phyloP scores from a whole-genome alignment of 148 eudicot genomes.

The Fagopyrum homotropicum region DNA sequence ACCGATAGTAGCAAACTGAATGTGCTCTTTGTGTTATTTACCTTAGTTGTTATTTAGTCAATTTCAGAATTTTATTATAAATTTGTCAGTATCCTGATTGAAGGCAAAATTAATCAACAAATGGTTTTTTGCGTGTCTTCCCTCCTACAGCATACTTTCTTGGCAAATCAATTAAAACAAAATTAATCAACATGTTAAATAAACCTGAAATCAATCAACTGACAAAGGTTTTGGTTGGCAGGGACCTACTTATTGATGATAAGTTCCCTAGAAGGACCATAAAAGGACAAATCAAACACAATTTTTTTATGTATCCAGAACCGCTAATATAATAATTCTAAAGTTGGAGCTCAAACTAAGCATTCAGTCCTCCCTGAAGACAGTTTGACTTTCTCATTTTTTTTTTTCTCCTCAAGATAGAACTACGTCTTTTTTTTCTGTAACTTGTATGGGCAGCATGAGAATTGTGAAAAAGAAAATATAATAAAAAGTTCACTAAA shows the following conservation, averaged over 20 bases:
- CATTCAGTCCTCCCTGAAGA: not conserved
- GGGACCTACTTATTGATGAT: too few relatives aligned
- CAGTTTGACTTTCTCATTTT: not conserved
- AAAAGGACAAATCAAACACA: too few relatives aligned
- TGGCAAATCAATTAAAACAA: not conserved
- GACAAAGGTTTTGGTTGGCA: not conserved
- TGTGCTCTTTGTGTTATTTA: not conserved
- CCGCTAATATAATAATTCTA: not conserved
- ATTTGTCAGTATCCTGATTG: not conserved
- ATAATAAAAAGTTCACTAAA: not conserved
- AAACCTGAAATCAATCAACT: not conserved
- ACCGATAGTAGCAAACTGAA: not conserved
- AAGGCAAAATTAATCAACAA: not conserved
- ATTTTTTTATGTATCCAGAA: not conserved
- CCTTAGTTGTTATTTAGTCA: not conserved
- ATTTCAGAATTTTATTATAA: not conserved
- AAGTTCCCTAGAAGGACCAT: too few relatives aligned
- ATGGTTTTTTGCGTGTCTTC: not conserved
- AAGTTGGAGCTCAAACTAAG: not conserved
- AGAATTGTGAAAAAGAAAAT: not conserved
- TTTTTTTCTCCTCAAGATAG: conserved; percentile 7
- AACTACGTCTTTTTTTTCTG: not conserved
- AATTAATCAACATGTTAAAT: not conserved
- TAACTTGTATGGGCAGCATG: not conserved
- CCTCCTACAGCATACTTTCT: not conserved